phyloP scores from a whole-genome alignment of 2,329 filamentous ascomycete species.

The Aspergillus tanneri region DNA sequence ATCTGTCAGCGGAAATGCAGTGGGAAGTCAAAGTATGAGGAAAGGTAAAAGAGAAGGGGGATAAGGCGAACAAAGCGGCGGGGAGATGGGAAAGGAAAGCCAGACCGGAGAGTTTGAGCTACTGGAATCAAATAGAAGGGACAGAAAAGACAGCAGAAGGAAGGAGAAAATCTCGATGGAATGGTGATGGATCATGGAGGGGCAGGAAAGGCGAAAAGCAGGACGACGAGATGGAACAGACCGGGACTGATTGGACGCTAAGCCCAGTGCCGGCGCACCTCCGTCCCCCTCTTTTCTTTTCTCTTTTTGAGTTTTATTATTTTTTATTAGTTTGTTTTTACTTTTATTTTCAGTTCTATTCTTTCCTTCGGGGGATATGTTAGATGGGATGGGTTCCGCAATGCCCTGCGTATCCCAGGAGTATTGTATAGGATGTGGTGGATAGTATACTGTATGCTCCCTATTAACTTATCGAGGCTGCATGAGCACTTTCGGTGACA shows the following conservation, averaged over 20 bases:
- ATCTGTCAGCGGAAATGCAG: background rate
- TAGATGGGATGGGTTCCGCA: too few relatives aligned
- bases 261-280: slow-evolving; percentile 5
- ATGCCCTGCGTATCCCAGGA: too few relatives aligned
- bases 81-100: background rate
- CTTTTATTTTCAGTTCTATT: too few relatives aligned
- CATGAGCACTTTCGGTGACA: too few relatives aligned
- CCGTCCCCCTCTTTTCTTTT: slow-evolving; percentile 5
- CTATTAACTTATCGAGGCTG: too few relatives aligned
- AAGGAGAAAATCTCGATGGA: background rate
- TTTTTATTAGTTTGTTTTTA: too few relatives aligned
- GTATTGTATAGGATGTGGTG: too few relatives aligned
- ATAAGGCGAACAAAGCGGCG: slow-evolving; percentile 1
- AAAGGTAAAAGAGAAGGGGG: background rate
- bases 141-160: background rate
- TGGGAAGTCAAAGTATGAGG: background rate
- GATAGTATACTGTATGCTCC: too few relatives aligned
- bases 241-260: slow-evolving; percentile 2
- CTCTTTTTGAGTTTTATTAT: background rate
- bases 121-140: background rate
- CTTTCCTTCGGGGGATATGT: too few relatives aligned
- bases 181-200: background rate
- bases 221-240: background rate
- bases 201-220: background rate
- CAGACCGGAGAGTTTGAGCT: background rate